phyloP scores from a whole-genome alignment of 768 basidiomycete species.

The Leccinum obscurum region DNA sequence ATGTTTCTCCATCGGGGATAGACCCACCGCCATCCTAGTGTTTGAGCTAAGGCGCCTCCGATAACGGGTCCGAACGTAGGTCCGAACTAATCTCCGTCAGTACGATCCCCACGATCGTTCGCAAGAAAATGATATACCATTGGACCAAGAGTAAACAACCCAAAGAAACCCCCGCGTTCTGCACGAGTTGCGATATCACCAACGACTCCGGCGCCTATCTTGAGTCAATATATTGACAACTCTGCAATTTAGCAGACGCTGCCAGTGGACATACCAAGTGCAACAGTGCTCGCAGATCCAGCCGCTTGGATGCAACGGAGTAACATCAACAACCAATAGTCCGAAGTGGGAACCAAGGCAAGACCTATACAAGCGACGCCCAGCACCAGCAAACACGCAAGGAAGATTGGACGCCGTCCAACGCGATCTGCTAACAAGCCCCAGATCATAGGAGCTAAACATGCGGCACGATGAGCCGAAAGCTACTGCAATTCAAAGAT shows the following conservation, averaged over 20 bases:
- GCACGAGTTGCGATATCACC: constrained; percentile 72
- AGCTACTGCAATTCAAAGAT: not conserved
- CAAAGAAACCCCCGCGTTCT: constrained; percentile 76
- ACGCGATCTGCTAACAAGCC: constrained; percentile 62
- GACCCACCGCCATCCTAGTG: constrained; percentile 62
- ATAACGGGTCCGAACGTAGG: constrained; percentile 52
- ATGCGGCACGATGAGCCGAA: not conserved
- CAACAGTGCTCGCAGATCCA: constrained; percentile 78
- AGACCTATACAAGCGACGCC: constrained; percentile 64
- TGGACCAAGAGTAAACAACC: constrained; percentile 65
- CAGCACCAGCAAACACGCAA: constrained; percentile 63
- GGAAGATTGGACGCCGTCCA: constrained; percentile 64
- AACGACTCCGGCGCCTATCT: constrained; percentile 68
- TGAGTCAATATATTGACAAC: not conserved
- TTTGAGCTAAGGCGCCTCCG: constrained; percentile 55
- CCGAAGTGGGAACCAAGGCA: constrained; percentile 53
- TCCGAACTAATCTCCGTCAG: constrained; percentile 42
- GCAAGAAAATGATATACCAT: constrained; percentile 39
- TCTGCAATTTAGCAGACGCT: not conserved
- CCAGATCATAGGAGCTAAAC: constrained; percentile 58
- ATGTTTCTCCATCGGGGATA: not conserved
- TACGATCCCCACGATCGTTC: not conserved
- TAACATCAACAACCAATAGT: constrained; percentile 78
- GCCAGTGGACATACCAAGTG: constrained; percentile 49
- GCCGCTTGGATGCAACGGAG: constrained; percentile 80